Evolutionary conservation across 495 filamentous ascomycete genomes (phyloP), one percentile per base, ranked within the genome.

Genomic region (Neurospora tetrasperma): DNA sequence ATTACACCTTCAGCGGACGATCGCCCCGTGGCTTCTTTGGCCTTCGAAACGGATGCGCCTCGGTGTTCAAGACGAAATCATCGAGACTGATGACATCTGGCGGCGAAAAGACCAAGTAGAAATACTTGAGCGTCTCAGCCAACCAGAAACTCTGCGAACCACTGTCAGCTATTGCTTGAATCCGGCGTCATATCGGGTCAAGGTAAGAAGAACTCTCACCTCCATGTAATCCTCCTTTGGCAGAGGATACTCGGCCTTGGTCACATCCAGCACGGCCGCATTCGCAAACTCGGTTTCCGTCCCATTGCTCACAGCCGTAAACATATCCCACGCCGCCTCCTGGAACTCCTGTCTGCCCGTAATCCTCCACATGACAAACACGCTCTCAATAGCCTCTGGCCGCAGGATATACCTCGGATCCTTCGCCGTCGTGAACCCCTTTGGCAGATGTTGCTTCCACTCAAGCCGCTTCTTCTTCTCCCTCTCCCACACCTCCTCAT

Each of bases 271-370:
- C 18, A 92, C 87, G 4, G 88, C 86, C 8, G 90, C 87, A 78
- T 91, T 84, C n/a, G 85, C 90, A 70, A 82, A 85, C 5, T 85
- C 80, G 2, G 90, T 90, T 44, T 82, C 84, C 4, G 90, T 91
- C 40, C 83, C 83, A 66, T 88, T 88, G 38, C 86, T 86, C 27
- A 93, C 88, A 38, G 85, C 87, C 23, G 79, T 81, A 78, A 93
- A 94, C 90, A 93, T 93, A 9, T 88, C 85, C 91, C 91, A 94
- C 12, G 90, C 91, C 2, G 87, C 81, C 16, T 93, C 89, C 74
- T 88, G 86, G 43, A 88, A 85, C 35, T 83, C 81, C 23, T 82
- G 82, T 35, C 91, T 84, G n/a, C 91, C 91, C 2, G 90, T 92
- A 41, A 92, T 85, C 11, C 91, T 87, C 75, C 91, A 92, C 79